Evolutionary conservation across 192 early-diverging fungal species (phyloP).

Genomic region (Coemansia sp.): DNA sequence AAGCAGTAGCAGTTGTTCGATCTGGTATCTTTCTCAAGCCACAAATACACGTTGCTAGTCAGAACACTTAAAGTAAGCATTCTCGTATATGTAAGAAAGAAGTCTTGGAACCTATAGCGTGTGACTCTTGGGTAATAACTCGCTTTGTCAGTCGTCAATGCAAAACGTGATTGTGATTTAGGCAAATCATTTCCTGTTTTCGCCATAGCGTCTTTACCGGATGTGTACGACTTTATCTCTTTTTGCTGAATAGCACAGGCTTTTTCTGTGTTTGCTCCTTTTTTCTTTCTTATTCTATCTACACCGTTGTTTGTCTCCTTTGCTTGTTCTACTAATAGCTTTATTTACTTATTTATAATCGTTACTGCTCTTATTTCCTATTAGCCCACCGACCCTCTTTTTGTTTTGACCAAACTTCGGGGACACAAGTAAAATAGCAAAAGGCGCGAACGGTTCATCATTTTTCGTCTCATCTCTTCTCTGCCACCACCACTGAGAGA

Average conservation of each 20-base stretch:
- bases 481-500: too few species aligned
- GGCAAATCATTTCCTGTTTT: too few species aligned
- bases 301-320: neutral
- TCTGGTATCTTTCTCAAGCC: too few species aligned
- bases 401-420: neutral
- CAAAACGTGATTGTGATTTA: neutral
- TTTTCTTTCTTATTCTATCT: neutral
- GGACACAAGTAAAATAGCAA: neutral
- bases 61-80: too few species aligned
- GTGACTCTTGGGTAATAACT: neutral
- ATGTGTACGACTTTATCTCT: neutral
- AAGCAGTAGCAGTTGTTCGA: too few species aligned
- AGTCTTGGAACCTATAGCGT: too few species aligned
- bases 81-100: too few species aligned
- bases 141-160: neutral
- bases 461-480: too few species aligned
- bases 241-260: neutral
- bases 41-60: too few species aligned
- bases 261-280: neutral
- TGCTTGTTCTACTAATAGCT: constrained; percentile 2
- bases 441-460: neutral
- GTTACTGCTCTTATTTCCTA: neutral
- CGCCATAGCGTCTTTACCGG: neutral
- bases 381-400: neutral
- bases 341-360: neutral